Base-by-base conservation (phyloP, 2,329 filamentous ascomycete species). In the Parastagonospora avenae region DNA sequence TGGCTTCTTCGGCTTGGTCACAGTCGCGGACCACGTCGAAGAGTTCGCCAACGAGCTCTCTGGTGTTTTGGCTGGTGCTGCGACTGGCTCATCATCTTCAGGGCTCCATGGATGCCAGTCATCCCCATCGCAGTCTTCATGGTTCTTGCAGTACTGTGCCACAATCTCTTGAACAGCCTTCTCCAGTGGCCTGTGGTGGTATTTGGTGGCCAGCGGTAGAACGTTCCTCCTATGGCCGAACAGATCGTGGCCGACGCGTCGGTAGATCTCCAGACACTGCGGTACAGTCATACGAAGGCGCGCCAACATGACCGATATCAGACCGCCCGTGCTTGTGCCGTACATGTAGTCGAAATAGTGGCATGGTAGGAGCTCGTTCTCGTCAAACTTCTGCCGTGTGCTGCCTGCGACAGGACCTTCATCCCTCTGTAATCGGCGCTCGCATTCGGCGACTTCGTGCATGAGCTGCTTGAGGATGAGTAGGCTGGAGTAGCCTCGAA, bases 281-380 rank as follows among this genome's bases (percentile, higher is more conserved):
- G 73, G 71, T 4, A 79, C 75, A 1, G 74, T 77, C 78, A 80
- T 80, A 4, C 79, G 78, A 38, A 81, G 64, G 11, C 79, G 68
- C 0, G 76, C 78, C 2, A 81, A 74, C 70, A 81, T 79, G 2
- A 78, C 79, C 1, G 79, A 77, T 49, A 81, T 81, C 33, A 81
- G 66, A 11, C 79, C 79, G n/a, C 79, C 79, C 0, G 78, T 82
- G 33, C 75, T 79, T 4, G 79, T 81, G 16, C 79, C 79, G 47
- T 79, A 80, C 71, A 81, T 80, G 66, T 79, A 78, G 55, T 82
- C 79, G 63, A 82, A 82, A 62, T 81, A 81, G 54, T 81, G 77
- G 50, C 77, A 80, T 49, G 79, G 79, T 9, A 79, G 63, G 1
- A 80, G 70, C 38, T 78, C 73, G 40, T 77, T 69, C 52, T 77